Conservation (phyloP, 495 filamentous ascomycete genomes). For the Penicillium flavigenum region DNA sequence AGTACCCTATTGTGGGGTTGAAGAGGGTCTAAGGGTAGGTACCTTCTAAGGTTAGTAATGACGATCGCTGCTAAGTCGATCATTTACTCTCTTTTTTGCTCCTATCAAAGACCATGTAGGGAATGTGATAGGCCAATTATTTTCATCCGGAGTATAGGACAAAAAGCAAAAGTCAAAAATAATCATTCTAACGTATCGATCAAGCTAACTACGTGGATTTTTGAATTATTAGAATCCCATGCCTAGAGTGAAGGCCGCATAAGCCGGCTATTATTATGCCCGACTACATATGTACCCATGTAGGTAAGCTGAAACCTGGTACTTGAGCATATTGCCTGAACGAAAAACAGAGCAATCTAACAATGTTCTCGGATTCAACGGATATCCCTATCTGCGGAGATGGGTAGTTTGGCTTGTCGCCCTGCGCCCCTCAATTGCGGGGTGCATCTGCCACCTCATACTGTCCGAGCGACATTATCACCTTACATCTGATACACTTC, state of each 20-base stretch:
- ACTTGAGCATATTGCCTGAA: neutral
- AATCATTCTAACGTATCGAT: neutral
- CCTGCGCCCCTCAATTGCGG: conserved; percentile 21
- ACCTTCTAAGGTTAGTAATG: neutral
- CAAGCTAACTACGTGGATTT: too few species aligned
- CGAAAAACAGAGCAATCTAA: neutral
- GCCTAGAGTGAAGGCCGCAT: neutral
- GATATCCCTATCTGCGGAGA: neutral
- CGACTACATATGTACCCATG: too few species aligned
- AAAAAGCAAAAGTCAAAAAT: neutral
- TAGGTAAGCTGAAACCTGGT: neutral
- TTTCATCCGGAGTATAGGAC: neutral
- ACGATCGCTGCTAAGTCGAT: conserved; percentile 2
- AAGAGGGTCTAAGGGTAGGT: neutral
- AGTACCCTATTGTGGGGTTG: neutral
- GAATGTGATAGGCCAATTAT: neutral
- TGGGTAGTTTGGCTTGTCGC: neutral
- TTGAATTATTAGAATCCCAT: neutral
- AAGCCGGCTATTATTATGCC: neutral
- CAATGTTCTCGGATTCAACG: neutral
- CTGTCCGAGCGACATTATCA: conserved; percentile 9
- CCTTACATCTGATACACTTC: neutral
- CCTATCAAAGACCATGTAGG: neutral
- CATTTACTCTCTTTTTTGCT: conserved; percentile 4
- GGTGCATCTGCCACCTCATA: conserved; percentile 29